Conservation (phyloP, 805 yeast genomes). For the Saccharomycopsis fermentans region DNA sequence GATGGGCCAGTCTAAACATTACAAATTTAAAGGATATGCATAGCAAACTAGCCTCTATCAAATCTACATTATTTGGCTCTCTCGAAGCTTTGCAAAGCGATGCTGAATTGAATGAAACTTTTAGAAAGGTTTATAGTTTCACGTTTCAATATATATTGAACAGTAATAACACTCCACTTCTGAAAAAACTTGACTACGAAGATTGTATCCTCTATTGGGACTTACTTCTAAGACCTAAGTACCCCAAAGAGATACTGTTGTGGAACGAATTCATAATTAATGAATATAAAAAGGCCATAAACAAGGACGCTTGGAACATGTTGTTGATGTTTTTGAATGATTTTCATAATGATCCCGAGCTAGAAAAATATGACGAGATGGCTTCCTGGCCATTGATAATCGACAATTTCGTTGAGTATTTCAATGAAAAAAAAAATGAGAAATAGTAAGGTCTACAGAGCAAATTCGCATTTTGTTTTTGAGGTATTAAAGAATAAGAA, state of each 20-base stretch:
- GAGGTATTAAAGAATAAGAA: not conserved
- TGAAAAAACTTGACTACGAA: conserved; percentile 42
- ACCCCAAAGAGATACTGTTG: conserved; percentile 29
- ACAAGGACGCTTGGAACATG: conserved; percentile 84
- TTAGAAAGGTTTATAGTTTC: conserved; percentile 55
- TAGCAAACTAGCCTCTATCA: conserved; percentile 26
- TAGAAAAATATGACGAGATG: conserved; percentile 59
- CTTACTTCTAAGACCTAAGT: conserved; percentile 38
- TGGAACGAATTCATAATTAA: conserved; percentile 51
- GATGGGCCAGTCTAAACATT: conserved; percentile 36
- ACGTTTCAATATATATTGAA: conserved; percentile 61
- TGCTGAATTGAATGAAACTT: conserved; percentile 29
- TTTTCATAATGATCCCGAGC: conserved; percentile 39
- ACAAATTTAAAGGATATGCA: conserved; percentile 32
- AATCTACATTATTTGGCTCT: conserved; percentile 10
- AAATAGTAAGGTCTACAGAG: not conserved
- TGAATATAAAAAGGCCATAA: conserved; percentile 38
- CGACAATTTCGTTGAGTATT: conserved; percentile 69
- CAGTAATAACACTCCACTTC: conserved; percentile 31
- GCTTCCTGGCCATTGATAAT: conserved; percentile 90
- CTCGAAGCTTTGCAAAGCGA: not conserved
- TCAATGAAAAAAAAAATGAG: conserved; percentile 19
- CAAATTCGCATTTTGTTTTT: not conserved
- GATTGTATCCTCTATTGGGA: conserved; percentile 72
- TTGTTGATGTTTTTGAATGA: conserved; percentile 51